These are phyloP conservation scores for Pterocarpus santalinus DNA, from an alignment of 306 rosid species.

Conservation along the genomic window DNA sequence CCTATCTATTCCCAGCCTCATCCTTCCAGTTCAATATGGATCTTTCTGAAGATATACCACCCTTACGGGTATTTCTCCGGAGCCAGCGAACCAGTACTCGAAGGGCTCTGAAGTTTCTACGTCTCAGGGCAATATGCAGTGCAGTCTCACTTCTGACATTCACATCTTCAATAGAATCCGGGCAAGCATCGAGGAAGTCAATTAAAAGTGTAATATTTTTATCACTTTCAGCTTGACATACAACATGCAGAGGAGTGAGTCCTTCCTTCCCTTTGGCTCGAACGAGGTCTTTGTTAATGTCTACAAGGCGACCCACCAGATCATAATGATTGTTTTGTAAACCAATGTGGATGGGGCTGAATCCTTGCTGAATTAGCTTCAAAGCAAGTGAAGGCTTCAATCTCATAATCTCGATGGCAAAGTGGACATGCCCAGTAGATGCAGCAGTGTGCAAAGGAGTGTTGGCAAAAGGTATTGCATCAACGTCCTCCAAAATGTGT, in stretches of 20 bases:
- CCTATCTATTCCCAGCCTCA: constrained; percentile 33
- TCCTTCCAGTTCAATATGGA: constrained; percentile 34
- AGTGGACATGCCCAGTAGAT: constrained; percentile 27
- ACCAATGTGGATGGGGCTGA: constrained; percentile 37
- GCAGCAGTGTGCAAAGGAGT: constrained; percentile 55
- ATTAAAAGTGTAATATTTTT: not conserved
- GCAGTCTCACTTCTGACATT: constrained; percentile 47
- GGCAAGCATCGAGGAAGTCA: constrained; percentile 38
- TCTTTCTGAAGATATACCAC: not conserved
- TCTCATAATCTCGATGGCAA: constrained; percentile 45
- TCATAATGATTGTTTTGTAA: not conserved
- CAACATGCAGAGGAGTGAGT: not conserved
- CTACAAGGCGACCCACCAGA: not conserved
- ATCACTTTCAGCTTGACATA: not conserved
- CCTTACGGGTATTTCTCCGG: too few relatives aligned
- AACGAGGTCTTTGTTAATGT: not conserved
- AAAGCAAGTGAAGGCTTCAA: constrained; percentile 49
- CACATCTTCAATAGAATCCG: constrained; percentile 44
- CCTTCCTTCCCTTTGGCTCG: constrained; percentile 18
- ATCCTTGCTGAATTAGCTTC: constrained; percentile 43
- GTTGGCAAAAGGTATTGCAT: constrained; percentile 37
- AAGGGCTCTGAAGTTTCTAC: not conserved
- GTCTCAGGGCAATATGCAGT: constrained; percentile 48
- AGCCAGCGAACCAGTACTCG: constrained; percentile 40
- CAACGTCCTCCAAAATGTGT: not conserved